Evolutionary conservation across 176 grass and related monocot genomes (phyloP), one percentile per base, ranked within the genome.

Genomic region (Juncus inflexus): DNA sequence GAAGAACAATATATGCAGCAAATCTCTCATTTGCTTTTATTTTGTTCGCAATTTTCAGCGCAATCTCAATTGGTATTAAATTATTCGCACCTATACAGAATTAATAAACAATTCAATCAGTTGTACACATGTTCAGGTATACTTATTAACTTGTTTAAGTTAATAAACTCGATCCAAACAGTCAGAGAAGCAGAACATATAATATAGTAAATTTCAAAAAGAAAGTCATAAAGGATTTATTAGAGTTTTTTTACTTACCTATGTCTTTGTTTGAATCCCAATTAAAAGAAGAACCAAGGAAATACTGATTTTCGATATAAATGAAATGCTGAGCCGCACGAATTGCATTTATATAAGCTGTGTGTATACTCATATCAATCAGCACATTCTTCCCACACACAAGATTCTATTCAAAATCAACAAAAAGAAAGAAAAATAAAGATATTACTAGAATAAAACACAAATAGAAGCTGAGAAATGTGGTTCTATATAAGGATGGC

Each of bases 241-340:
- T n/a, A 54, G 5, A n/a, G n/a, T 13, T 36, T 67, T 3, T 52
- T 37, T 3, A 51, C 74, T 72, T 75, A 90, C 86, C 86, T 12
- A 85, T 58, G 76, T 91, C 83, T 84, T 78, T 76, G 55, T 91
- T 78, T 35, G 75, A 76, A 54, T 74, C 50, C 89, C 89, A 91
- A 6, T 80, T 65, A 67, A 83, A 91, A 37, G 89, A 91, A 79
- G 89, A 91, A 40, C 89, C 89, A 55, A 91, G 77, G 68, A 91
- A 91, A 70, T 91, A 91, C 15, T 91, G 89, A 47, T 91, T 91
- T 78, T 91, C 89, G 73, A 91, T 91, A 67, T 92, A 92, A 52
- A 92, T 87, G 66, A 87, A 92, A 72, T 77, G 89, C 58, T 87
- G 84, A 36, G 89, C 81, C 28, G 78, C 73, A 79, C 89, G 73